phyloP scores from a whole-genome alignment of 179 eudicot species.

The Sideroxylon spinosum region DNA sequence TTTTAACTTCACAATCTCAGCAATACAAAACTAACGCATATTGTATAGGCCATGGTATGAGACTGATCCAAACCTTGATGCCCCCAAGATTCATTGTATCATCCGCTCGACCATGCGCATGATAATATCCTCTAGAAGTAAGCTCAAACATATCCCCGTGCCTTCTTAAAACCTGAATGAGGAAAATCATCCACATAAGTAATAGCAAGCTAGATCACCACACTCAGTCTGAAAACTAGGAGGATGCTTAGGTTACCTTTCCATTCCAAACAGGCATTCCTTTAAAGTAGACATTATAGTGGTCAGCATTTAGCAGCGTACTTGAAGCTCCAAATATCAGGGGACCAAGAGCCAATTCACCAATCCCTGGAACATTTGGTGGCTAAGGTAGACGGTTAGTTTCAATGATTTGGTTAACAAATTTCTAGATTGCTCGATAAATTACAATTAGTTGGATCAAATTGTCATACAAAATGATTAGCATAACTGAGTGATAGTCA shows the following conservation, averaged over 20 bases:
- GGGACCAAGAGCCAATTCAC: slow-evolving; percentile 91
- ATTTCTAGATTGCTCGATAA: not conserved
- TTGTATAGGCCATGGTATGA: not conserved
- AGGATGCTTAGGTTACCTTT: slow-evolving; percentile 40
- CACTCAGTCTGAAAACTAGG: not conserved
- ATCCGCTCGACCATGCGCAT: slow-evolving; percentile 99
- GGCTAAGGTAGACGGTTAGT: slow-evolving; percentile 43
- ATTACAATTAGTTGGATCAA: slow-evolving; percentile 1
- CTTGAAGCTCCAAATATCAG: slow-evolving; percentile 85
- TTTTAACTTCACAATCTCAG: no score
- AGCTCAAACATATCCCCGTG: slow-evolving; percentile 95
- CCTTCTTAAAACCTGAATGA: slow-evolving; percentile 63
- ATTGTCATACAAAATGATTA: not conserved
- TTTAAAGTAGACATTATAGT: slow-evolving; percentile 73
- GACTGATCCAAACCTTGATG: slow-evolving; percentile 58
- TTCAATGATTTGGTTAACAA: not conserved
- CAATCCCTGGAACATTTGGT: slow-evolving; percentile 52
- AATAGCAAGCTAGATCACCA: slow-evolving; percentile 3
- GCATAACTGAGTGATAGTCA: not conserved
- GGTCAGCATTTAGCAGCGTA: slow-evolving; percentile 78
- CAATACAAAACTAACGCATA: not conserved
- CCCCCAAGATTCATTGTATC: slow-evolving; percentile 99
- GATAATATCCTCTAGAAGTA: slow-evolving; percentile 74
- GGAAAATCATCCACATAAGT: not conserved
- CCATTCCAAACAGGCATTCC: slow-evolving; percentile 91